A percentile compares a stretch with the other conserved stretches of the same genome.
Evolutionary conservation across 495 filamentous ascomycete species (phyloP).

Genomic region (Parachaetomium inaequale): DNA sequence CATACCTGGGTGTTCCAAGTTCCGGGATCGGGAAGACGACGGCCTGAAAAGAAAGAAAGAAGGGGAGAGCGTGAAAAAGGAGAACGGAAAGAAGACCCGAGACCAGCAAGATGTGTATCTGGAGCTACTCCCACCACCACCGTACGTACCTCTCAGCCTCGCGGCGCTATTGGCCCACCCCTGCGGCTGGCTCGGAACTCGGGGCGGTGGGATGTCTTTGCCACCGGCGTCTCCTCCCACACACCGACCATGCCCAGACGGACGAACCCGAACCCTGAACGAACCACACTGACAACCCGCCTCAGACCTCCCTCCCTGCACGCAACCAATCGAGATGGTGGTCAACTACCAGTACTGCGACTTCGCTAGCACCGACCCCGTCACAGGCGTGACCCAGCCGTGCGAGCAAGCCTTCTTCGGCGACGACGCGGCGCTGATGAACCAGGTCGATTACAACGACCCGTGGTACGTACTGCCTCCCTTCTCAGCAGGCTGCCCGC

Average conservation of each 20-base stretch:
- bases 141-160: background rate
- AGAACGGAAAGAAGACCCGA: background rate
- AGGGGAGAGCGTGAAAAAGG: background rate
- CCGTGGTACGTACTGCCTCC: constrained; percentile 21
- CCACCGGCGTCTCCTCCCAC: background rate
- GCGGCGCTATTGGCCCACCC: background rate
- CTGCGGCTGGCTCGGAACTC: background rate
- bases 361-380: constrained; percentile 24
- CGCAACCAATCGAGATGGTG: constrained; percentile 36
- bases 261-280: background rate
- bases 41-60: background rate
- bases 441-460: constrained; percentile 34
- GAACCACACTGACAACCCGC: constrained; percentile 21
- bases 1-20: background rate
- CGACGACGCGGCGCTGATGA: constrained; percentile 19
- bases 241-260: background rate
- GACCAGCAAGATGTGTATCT: background rate
- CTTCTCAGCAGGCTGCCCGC: background rate
- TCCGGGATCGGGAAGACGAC: background rate
- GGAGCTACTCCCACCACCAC: constrained; percentile 11
- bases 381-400: constrained; percentile 16
- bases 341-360: constrained; percentile 43
- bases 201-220: background rate
- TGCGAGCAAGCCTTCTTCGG: constrained; percentile 29
- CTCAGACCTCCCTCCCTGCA: constrained; percentile 40